A percentile compares a stretch with the other conserved stretches of the same genome.
phyloP scores from a whole-genome alignment of 1,284 basidiomycete genomes.

The Moesziomyces aphidis region DNA sequence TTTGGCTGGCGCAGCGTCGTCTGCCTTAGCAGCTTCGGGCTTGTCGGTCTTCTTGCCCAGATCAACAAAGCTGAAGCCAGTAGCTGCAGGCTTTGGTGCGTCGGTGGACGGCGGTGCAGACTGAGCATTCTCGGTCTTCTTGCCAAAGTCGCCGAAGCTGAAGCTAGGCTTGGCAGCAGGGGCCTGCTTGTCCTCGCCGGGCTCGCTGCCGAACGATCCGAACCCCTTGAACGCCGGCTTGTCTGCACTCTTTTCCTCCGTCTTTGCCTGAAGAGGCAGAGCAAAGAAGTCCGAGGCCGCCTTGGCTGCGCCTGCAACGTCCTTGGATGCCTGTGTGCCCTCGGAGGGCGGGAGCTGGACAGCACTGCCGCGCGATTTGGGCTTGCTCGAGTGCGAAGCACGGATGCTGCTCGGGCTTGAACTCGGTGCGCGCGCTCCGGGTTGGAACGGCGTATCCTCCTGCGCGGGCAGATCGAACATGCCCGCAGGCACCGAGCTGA shows the following conservation, averaged over 20 bases:
- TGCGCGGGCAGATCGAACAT: slow-evolving; percentile 40
- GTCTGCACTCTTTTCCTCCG: slow-evolving; percentile 7
- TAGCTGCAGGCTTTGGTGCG: slow-evolving; percentile 1
- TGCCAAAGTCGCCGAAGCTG: slow-evolving; percentile 23
- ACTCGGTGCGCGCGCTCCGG: slow-evolving; percentile 36
- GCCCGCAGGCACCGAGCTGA: slow-evolving; percentile 23
- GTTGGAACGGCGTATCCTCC: slow-evolving; percentile 38
- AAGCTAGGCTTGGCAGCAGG: slow-evolving; percentile 16
- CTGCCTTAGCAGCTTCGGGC: not conserved
- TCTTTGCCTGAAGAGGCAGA: slow-evolving; percentile 12
- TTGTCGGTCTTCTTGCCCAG: slow-evolving; percentile 11
- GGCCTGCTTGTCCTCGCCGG: slow-evolving; percentile 4
- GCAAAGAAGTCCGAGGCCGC: slow-evolving; percentile 40
- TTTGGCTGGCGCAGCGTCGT: slow-evolving; percentile 4
- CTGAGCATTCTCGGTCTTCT: slow-evolving; percentile 2
- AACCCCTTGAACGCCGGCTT: slow-evolving; percentile 24
- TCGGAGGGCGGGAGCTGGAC: slow-evolving; percentile 24
- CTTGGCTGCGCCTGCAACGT: slow-evolving; percentile 4
- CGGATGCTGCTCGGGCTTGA: slow-evolving; percentile 29
- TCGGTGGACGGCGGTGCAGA: not conserved
- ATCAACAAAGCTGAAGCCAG: slow-evolving; percentile 18
- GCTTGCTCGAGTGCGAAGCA: slow-evolving; percentile 16
- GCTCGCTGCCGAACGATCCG: slow-evolving; percentile 15
- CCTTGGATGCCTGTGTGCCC: slow-evolving; percentile 4
- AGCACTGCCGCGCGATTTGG: slow-evolving; percentile 23